Conservation (phyloP, 2,329 filamentous ascomycete species). For the Alternaria metachromatica region DNA sequence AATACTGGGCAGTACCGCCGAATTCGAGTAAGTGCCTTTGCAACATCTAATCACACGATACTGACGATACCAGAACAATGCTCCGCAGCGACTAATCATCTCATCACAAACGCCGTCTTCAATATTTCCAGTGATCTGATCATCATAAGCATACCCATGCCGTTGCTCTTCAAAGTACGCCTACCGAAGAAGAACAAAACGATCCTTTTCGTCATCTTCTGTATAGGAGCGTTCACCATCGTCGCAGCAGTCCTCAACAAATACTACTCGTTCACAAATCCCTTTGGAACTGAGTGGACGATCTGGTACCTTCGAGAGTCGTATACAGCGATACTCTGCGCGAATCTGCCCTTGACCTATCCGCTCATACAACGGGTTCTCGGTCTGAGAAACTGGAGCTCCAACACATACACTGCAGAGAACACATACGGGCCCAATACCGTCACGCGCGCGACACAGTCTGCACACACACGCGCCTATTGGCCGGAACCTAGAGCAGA, state of each 20-base stretch:
- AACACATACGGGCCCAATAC: constrained; percentile 3
- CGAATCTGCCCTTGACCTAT: constrained; percentile 68
- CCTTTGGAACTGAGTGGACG: constrained; percentile 63
- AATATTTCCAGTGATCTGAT: constrained; percentile 57
- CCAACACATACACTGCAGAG: constrained; percentile 23
- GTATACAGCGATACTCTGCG: constrained; percentile 65
- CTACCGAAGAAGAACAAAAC: constrained; percentile 59
- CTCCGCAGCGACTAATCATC: constrained; percentile 49
- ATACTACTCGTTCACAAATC: constrained; percentile 65
- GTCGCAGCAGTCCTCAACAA: constrained; percentile 66
- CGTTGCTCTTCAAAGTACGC: constrained; percentile 53
- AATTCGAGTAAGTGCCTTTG: constrained; percentile 30
- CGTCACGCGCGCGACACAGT: constrained; percentile 3
- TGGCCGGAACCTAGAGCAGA: constrained; percentile 20
- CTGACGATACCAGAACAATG: constrained; percentile 48
- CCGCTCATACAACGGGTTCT: constrained; percentile 61
- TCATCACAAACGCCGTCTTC: constrained; percentile 50
- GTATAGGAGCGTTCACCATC: constrained; percentile 60
- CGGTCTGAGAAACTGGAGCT: constrained; percentile 43
- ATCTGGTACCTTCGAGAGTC: constrained; percentile 67
- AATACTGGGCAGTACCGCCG: constrained; percentile 61
- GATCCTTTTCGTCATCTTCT: constrained; percentile 62
- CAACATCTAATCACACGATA: neutral
- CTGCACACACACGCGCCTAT: constrained; percentile 7
- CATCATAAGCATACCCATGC: constrained; percentile 56